These are phyloP conservation scores for Tephrocybe sp. DNA, from an alignment of 768 basidiomycete species.

Conservation along the genomic window DNA sequence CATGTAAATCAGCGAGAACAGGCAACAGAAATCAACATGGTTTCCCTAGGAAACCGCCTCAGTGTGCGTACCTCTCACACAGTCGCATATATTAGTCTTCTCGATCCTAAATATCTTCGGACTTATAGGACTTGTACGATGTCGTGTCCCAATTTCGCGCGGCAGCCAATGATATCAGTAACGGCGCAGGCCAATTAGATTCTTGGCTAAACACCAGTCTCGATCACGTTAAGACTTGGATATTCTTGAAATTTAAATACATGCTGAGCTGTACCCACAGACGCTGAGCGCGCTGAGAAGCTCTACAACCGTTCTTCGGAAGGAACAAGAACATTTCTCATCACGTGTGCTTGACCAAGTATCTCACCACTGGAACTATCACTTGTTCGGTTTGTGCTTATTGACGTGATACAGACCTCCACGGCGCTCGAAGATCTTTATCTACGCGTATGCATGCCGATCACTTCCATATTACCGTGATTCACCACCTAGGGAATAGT, in stretches of 20 bases:
- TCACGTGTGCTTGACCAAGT: constrained; percentile 10
- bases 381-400: background rate
- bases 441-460: constrained; percentile 1
- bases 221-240: constrained; percentile 2
- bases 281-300: constrained; percentile 2
- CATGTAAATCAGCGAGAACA: constrained; percentile 47
- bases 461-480: background rate
- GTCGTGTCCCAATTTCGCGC: constrained; percentile 9
- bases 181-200: background rate
- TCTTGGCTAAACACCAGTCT: background rate
- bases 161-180: constrained; percentile 2
- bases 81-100: background rate
- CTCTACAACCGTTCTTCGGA: background rate
- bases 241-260: background rate
- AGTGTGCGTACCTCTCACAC: constrained; percentile 21
- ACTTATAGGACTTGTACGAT: constrained; percentile 19
- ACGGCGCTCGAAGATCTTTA: constrained; percentile 8
- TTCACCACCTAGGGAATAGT: background rate
- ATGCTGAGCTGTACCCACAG: constrained; percentile 5
- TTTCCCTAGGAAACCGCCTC: constrained; percentile 28
- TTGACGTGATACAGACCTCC: background rate
- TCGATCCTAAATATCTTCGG: background rate
- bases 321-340: constrained; percentile 3
- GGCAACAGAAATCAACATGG: constrained; percentile 23
- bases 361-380: background rate